These are phyloP conservation scores for Pseudogymnoascus sp. DNA, from an alignment of 2,329 filamentous ascomycete genomes.

Conservation along the genomic window DNA sequence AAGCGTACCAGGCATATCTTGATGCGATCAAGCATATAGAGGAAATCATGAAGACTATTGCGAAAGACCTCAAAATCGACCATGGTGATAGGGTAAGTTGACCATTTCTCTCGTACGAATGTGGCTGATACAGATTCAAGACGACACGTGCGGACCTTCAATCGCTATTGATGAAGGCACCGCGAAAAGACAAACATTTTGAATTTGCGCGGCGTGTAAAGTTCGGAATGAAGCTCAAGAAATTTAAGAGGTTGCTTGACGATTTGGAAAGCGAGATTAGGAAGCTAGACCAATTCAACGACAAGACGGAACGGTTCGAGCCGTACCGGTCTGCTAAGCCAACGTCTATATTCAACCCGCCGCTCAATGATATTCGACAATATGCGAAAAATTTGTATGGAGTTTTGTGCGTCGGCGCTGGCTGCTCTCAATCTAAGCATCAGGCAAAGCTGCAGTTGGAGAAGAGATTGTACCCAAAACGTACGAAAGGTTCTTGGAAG, in stretches of 20 bases:
- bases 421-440: background rate
- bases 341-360: slow-evolving; percentile 1
- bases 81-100: background rate
- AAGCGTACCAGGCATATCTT: background rate
- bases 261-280: background rate
- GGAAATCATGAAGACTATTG: slow-evolving; percentile 6
- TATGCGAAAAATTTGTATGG: background rate
- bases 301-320: slow-evolving; percentile 9
- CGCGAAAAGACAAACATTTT: slow-evolving; percentile 2
- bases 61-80: slow-evolving; percentile 6
- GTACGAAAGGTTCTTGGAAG: slow-evolving; percentile 1
- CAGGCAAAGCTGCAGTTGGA: slow-evolving; percentile 7
- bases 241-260: slow-evolving; percentile 6
- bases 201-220: background rate
- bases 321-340: background rate
- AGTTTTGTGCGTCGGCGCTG: background rate
- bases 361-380: background rate
- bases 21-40: slow-evolving; percentile 5
- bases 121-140: background rate
- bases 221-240: background rate
- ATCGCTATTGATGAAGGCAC: background rate
- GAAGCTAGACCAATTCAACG: background rate
- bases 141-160: slow-evolving; percentile 8
- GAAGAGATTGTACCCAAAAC: slow-evolving; percentile 4
- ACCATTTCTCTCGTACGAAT: background rate